A percentile compares a stretch with the other conserved stretches of the same genome.
phyloP scores from a whole-genome alignment of 352 stramenopile genomes.

The Pythium dissotocum region DNA sequence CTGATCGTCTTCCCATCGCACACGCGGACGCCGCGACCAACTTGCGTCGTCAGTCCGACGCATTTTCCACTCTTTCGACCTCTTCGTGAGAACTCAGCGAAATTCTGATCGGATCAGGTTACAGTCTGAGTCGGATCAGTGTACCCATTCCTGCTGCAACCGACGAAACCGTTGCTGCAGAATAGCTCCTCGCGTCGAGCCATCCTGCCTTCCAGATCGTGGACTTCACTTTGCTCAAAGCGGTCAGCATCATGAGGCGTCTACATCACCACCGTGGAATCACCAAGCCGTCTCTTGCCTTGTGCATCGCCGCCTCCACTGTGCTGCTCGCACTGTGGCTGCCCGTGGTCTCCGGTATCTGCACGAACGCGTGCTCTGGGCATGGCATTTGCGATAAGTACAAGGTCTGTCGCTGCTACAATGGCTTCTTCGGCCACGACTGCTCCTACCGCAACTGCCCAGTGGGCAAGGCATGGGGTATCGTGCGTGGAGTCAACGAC shows the following conservation, averaged over 20 bases:
- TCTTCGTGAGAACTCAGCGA: background rate
- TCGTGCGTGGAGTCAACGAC: constrained; percentile 42
- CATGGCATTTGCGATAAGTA: constrained; percentile 58
- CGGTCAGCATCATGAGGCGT: background rate
- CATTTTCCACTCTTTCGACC: background rate
- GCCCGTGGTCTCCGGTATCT: constrained; percentile 31
- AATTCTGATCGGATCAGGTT: background rate
- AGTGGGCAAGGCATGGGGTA: constrained; percentile 50
- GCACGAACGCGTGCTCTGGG: constrained; percentile 57
- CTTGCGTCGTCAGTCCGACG: background rate
- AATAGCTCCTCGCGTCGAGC: background rate
- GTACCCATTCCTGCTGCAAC: background rate
- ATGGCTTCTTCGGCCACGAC: constrained; percentile 63
- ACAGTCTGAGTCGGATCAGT: background rate
- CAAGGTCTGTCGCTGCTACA: constrained; percentile 54
- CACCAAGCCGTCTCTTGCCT: background rate
- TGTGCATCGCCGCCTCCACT: background rate
- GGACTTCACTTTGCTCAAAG: background rate
- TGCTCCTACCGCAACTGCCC: constrained; percentile 61
- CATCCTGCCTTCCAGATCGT: background rate
- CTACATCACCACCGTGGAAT: background rate
- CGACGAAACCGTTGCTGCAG: constrained; percentile 1
- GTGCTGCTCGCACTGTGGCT: background rate
- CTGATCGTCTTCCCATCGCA: background rate
- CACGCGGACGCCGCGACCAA: background rate